phyloP scores from a whole-genome alignment of 441 rosid genomes.

The Populus hybrid region DNA sequence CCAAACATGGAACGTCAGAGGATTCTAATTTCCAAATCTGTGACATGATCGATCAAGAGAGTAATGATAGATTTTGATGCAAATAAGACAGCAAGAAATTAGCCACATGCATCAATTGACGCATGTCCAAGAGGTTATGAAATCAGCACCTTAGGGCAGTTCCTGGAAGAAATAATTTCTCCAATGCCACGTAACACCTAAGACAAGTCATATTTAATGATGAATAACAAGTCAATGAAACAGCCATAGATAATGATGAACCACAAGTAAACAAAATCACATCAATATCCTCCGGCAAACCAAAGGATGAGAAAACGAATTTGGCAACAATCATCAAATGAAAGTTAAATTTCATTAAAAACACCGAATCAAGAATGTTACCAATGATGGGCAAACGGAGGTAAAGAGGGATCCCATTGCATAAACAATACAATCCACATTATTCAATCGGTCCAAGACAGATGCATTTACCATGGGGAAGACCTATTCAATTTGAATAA shows the following conservation, averaged over 20 bases:
- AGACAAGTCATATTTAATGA: conserved; percentile 14
- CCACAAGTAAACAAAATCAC: neutral
- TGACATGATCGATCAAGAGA: neutral
- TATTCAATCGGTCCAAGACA: conserved; percentile 73
- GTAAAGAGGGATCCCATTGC: conserved; percentile 97
- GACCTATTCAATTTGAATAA: conserved; percentile 46
- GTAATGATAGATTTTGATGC: neutral
- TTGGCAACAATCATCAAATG: neutral
- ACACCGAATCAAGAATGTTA: conserved; percentile 20
- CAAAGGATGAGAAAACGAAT: neutral
- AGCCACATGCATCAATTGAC: neutral
- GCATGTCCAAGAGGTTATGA: neutral
- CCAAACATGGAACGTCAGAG: neutral
- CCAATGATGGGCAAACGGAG: conserved; percentile 93
- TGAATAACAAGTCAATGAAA: neutral
- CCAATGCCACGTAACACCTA: conserved; percentile 93
- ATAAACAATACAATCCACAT: conserved; percentile 83
- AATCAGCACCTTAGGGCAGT: conserved; percentile 76
- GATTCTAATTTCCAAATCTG: neutral
- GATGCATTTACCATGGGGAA: conserved; percentile 72
- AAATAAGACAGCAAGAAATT: conserved; percentile 6
- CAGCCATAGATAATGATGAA: no score
- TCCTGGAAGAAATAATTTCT: conserved; percentile 75
- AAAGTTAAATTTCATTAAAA: neutral
- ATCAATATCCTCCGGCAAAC: neutral